Evolutionary conservation across 495 filamentous ascomycete species (phyloP).

Genomic region (Trichoderma reesei): DNA sequence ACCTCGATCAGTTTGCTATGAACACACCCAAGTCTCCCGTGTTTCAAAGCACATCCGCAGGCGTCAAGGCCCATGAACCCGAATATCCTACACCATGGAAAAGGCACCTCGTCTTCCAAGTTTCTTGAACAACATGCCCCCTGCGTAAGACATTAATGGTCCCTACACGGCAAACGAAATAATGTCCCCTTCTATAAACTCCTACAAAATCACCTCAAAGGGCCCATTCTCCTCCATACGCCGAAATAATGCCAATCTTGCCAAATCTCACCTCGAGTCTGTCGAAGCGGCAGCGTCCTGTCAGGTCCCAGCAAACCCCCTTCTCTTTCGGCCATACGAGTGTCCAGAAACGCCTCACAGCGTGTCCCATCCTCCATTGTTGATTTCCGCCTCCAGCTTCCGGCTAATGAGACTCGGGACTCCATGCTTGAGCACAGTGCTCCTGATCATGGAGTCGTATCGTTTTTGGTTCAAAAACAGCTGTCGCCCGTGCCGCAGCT

Average conservation of each 20-base stretch:
- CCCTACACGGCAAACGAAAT: background rate
- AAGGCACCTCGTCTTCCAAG: no score
- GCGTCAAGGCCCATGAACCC: no score
- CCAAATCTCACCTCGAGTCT: background rate
- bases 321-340: background rate
- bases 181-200: background rate
- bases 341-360: conserved; percentile 34
- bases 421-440: conserved; percentile 77
- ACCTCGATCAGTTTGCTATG: no score
- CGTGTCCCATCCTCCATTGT: conserved; percentile 96
- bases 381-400: conserved; percentile 87
- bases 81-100: no score
- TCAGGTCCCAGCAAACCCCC: no score
- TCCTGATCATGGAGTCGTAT: conserved; percentile 79
- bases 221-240: background rate
- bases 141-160: background rate
- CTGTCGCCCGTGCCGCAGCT: conserved; percentile 71
- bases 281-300: background rate
- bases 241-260: background rate
- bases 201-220: background rate
- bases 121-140: background rate
- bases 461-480: conserved; percentile 86
- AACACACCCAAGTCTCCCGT: no score
- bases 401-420: conserved; percentile 83
- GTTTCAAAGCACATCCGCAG: no score